Evolutionary conservation across 345 rosid genomes (phyloP).

Genomic region (Balakata baccata): DNA sequence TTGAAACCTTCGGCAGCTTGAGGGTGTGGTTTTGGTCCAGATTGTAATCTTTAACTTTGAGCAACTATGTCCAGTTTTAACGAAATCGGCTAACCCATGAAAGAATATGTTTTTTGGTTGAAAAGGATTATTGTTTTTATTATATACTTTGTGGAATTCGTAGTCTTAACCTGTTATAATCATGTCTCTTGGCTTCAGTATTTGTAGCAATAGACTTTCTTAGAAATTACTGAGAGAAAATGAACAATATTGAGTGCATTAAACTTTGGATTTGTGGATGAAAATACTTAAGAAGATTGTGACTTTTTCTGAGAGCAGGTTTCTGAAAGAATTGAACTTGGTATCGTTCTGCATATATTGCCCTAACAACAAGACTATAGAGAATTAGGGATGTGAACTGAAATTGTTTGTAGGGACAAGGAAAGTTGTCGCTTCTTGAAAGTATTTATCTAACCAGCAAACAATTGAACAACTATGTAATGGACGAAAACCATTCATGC

Average conservation of each 20-base stretch:
- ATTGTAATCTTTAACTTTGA: not conserved
- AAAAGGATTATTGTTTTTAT: not conserved
- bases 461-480: not conserved
- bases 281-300: not conserved
- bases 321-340: not conserved
- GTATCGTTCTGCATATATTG: not conserved
- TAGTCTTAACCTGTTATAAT: not conserved
- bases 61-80: not conserved
- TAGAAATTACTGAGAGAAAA: not conserved
- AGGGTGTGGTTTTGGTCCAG: not conserved
- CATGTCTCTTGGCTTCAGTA: not conserved
- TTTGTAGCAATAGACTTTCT: not conserved
- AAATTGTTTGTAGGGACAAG: not conserved
- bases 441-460: not conserved
- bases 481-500: not conserved
- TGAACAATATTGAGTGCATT: not conserved
- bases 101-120: not conserved
- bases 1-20: not conserved
- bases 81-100: not conserved
- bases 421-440: not conserved
- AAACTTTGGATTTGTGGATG: not conserved
- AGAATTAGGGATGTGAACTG: not conserved
- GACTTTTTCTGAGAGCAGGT: not conserved
- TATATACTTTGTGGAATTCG: not conserved
- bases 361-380: not conserved